Percentiles rank a stretch among this genome's conserved stretches.
These are phyloP conservation scores for Chlamydomonas asymmetrica DNA, from an alignment of 139 green algal species.

Conservation along the genomic window DNA sequence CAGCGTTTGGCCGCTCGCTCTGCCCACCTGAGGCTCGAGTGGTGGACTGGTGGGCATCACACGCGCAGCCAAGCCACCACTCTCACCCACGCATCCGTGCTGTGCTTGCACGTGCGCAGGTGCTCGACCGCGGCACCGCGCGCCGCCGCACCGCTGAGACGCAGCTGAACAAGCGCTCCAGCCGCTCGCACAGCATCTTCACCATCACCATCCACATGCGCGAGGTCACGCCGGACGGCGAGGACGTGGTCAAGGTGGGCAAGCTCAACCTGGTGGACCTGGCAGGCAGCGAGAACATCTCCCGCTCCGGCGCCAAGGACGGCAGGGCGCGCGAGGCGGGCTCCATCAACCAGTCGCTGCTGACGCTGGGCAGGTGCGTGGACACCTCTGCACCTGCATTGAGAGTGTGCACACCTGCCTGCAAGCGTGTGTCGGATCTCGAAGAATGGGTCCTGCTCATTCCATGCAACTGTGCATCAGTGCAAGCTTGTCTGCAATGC, in stretches of 20 bases:
- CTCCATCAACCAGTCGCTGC: conserved; percentile 95
- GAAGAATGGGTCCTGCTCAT: too few species aligned
- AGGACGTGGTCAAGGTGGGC: conserved; percentile 96
- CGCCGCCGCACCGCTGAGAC: conserved; percentile 94
- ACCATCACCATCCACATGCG: conserved; percentile 86
- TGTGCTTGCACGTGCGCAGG: too few species aligned
- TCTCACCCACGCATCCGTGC: too few species aligned
- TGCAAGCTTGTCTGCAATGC: too few species aligned
- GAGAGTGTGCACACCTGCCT: too few species aligned
- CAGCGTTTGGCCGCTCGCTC: too few species aligned
- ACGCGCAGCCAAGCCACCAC: too few species aligned
- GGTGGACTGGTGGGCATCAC: too few species aligned
- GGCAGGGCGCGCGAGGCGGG: conserved; percentile 88
- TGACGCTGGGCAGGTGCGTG: conserved; percentile 94
- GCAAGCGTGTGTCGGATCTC: too few species aligned
- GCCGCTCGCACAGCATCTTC: conserved; percentile 91
- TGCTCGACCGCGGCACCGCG: conserved; percentile 88
- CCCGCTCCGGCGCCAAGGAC: conserved; percentile 85
- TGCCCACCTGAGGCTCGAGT: too few species aligned
- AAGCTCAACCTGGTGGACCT: conserved; percentile 99
- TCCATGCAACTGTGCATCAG: too few species aligned
- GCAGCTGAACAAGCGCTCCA: conserved; percentile 97
- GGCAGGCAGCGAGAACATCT: conserved; percentile 95
- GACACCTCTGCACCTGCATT: too few species aligned
- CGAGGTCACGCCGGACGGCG: conserved; percentile 90